Percentiles rank a stretch among this genome's conserved stretches.
Conservation (phyloP, 371 early-diverging fungal species). For the Saksenaea vasiformis region DNA sequence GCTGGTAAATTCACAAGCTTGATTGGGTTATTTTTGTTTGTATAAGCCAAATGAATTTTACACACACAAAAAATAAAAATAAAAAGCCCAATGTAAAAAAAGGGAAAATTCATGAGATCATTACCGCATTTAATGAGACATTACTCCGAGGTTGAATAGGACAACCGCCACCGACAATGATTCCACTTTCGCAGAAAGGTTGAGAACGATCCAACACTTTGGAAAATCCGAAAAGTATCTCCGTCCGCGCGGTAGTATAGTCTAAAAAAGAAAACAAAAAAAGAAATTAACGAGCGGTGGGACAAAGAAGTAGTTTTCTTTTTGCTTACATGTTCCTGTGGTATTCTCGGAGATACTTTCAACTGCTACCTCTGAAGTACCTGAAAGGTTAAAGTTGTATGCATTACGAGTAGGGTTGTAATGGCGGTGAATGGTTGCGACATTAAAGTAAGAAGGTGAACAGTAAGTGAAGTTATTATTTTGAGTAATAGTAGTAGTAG, state of each 20-base stretch:
- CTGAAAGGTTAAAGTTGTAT: neutral
- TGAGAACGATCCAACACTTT: neutral
- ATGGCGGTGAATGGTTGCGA: neutral
- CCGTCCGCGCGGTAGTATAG: neutral
- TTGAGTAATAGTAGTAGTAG: too few species aligned
- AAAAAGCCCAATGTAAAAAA: neutral
- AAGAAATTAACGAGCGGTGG: too few species aligned
- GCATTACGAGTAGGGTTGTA: neutral
- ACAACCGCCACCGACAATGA: neutral
- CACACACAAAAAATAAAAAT: neutral
- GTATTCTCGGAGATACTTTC: neutral
- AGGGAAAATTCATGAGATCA: neutral
- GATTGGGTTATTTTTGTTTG: neutral
- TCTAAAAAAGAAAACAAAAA: neutral
- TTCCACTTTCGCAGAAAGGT: neutral
- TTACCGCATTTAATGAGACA: neutral
- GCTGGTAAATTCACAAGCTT: constrained; percentile 60
- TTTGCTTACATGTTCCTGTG: neutral
- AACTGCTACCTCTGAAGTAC: neutral
- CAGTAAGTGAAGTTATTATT: neutral
- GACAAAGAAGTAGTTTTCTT: too few species aligned
- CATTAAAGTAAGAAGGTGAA: neutral
- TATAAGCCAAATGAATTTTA: neutral
- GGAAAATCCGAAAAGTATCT: neutral
- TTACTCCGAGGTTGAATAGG: neutral